A percentile compares a stretch with the other conserved stretches of the same genome.
Evolutionary conservation across 2,329 filamentous ascomycete species (phyloP).

Genomic region (Epichloe scottii): DNA sequence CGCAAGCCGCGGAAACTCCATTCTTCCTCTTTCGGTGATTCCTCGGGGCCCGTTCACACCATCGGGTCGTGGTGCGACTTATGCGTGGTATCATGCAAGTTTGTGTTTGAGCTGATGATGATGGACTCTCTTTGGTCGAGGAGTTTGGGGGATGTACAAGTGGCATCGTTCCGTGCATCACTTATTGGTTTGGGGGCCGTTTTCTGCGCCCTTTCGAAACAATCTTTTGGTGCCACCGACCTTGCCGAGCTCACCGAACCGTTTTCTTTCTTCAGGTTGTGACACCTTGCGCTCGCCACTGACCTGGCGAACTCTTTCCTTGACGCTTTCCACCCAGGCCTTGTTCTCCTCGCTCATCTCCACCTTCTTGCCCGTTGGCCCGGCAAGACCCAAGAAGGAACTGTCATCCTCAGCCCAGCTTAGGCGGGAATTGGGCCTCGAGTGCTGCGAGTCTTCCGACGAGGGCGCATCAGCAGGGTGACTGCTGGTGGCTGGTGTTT

Average conservation of each 20-base stretch:
- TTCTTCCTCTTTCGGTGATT: no score
- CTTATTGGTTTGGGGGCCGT: conserved; percentile 10
- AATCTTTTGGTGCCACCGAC: conserved; percentile 62
- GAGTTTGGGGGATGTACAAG: not conserved
- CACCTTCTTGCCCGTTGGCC: conserved; percentile 51
- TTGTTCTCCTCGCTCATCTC: conserved; percentile 60
- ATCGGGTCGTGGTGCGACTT: no score
- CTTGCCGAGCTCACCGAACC: conserved; percentile 59
- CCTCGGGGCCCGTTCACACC: no score
- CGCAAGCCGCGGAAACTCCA: no score
- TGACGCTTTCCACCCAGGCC: conserved; percentile 73
- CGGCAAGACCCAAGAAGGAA: conserved; percentile 53
- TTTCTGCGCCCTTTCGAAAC: conserved; percentile 38
- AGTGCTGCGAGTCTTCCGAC: conserved; percentile 32
- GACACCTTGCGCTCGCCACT: conserved; percentile 41
- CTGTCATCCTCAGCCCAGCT: conserved; percentile 49
- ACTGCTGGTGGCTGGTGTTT: conserved; percentile 29
- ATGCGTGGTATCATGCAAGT: no score
- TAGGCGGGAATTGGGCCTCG: conserved; percentile 39
- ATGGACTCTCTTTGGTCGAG: no score
- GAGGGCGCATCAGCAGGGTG: conserved; percentile 27
- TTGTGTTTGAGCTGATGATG: no score
- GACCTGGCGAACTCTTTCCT: conserved; percentile 63
- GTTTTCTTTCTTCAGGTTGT: conserved; percentile 18
- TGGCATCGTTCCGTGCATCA: conserved; percentile 4